Evolutionary conservation across 2,329 filamentous ascomycete genomes (phyloP).

Genomic region (Penicillium sp.): DNA sequence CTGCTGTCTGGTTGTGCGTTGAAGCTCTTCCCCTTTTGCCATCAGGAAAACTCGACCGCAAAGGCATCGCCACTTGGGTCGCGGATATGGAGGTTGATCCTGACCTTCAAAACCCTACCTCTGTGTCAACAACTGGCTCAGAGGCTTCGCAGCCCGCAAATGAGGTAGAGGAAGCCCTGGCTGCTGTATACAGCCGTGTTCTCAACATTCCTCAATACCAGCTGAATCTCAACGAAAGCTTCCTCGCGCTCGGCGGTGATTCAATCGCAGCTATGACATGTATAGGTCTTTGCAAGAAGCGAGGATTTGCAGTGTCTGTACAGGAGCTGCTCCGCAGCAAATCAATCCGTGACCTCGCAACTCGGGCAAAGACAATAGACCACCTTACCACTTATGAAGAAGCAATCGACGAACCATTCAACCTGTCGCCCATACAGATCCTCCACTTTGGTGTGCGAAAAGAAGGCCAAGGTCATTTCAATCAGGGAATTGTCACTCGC

Average conservation of each 20-base stretch:
- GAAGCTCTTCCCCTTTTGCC: constrained; percentile 44
- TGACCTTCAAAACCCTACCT: constrained; percentile 15
- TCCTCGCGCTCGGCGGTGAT: constrained; percentile 49
- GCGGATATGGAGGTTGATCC: constrained; percentile 30
- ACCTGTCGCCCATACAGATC: constrained; percentile 40
- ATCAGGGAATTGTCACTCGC: constrained; percentile 39
- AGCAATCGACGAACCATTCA: constrained; percentile 31
- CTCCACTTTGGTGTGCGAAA: constrained; percentile 38
- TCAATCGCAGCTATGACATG: constrained; percentile 54
- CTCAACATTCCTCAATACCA: constrained; percentile 38
- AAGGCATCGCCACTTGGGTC: constrained; percentile 39
- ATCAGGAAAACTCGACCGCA: constrained; percentile 50
- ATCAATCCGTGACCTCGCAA: constrained; percentile 43
- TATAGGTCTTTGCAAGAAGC: constrained; percentile 48
- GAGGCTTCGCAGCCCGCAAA: constrained; percentile 19
- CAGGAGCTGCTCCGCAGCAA: constrained; percentile 51
- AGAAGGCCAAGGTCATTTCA: constrained; percentile 39
- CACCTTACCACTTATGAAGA: constrained; percentile 37
- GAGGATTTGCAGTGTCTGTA: constrained; percentile 47
- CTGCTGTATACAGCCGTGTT: constrained; percentile 39
- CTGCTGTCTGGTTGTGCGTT: constrained; percentile 48
- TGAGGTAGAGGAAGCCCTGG: constrained; percentile 32
- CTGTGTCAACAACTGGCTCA: not conserved
- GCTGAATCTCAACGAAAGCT: constrained; percentile 39
- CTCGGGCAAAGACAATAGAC: constrained; percentile 31